Conservation (phyloP, 2,329 filamentous ascomycete genomes). For the Dryadomyces quercivorus region DNA sequence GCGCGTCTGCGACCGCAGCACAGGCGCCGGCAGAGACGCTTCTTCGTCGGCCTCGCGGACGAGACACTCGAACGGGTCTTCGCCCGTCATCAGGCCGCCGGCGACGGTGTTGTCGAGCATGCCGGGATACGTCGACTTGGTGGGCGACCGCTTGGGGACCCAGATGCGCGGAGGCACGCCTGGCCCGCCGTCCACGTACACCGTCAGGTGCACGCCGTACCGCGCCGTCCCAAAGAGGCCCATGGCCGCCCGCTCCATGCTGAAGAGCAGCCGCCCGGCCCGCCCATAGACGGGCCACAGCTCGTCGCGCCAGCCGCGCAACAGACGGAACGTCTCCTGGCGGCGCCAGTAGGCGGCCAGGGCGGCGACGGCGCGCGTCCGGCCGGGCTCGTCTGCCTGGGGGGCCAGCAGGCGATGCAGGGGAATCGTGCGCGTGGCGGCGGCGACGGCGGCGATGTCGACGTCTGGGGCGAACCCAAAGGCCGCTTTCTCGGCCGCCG, state of each 20-base stretch:
- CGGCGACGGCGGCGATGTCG: conserved; percentile 3
- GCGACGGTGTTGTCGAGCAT: conserved; percentile 95
- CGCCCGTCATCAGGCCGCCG: conserved; percentile 66
- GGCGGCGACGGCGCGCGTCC: conserved; percentile 41
- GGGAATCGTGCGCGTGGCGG: conserved; percentile 44
- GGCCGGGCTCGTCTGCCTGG: conserved; percentile 41
- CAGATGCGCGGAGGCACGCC: conserved; percentile 72
- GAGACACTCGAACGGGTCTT: conserved; percentile 68
- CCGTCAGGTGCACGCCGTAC: conserved; percentile 75
- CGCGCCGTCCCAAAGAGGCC: conserved; percentile 64
- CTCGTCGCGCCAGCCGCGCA: conserved; percentile 72
- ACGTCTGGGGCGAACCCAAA: conserved; percentile 44
- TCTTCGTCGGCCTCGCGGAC: conserved; percentile 84
- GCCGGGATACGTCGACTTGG: conserved; percentile 79
- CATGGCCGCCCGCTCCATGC: conserved; percentile 64
- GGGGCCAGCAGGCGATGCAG: conserved; percentile 50
- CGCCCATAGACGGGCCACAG: conserved; percentile 62
- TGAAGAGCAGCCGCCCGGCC: conserved; percentile 52
- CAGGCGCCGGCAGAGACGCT: conserved; percentile 59
- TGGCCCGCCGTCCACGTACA: conserved; percentile 45
- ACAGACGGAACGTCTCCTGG: conserved; percentile 59
- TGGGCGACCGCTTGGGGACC: conserved; percentile 64
- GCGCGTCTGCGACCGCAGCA: conserved; percentile 50
- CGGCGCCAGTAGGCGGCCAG: conserved; percentile 57
- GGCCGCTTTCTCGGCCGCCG: conserved; percentile 40